phyloP scores from a whole-genome alignment of 768 basidiomycete species.

The Rossbeevera mucosa region DNA sequence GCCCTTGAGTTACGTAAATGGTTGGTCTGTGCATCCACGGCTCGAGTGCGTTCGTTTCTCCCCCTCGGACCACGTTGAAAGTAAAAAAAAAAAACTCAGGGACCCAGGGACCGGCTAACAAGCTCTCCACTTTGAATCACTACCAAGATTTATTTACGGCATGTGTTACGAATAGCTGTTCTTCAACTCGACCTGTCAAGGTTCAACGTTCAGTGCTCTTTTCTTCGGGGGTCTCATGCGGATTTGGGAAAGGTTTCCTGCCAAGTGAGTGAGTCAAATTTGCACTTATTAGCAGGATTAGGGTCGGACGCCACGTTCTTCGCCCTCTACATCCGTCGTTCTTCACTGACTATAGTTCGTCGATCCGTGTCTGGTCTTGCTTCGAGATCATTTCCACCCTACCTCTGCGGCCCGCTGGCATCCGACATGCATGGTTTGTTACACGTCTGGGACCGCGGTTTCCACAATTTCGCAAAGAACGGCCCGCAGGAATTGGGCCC shows the following conservation, averaged over 20 bases:
- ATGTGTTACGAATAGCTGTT: too few species aligned
- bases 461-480: not conserved
- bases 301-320: not conserved
- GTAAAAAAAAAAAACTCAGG: too few species aligned
- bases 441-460: not conserved
- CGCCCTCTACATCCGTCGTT: not conserved
- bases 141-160: too few species aligned
- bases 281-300: not conserved
- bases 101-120: too few species aligned
- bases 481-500: not conserved
- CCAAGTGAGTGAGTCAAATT: not conserved
- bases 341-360: not conserved
- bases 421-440: not conserved
- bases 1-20: not conserved
- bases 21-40: not conserved
- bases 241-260: not conserved
- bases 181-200: too few species aligned
- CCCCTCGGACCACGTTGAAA: not conserved
- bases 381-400: not conserved
- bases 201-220: too few species aligned
- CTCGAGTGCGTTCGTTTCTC: slow-evolving; percentile 11
- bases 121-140: too few species aligned
- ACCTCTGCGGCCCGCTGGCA: not conserved
- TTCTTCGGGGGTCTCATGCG: too few species aligned
- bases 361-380: not conserved